These are phyloP conservation scores for Papiliotrema fonsecae DNA, from an alignment of 1,284 basidiomycete species.

Conservation along the genomic window DNA sequence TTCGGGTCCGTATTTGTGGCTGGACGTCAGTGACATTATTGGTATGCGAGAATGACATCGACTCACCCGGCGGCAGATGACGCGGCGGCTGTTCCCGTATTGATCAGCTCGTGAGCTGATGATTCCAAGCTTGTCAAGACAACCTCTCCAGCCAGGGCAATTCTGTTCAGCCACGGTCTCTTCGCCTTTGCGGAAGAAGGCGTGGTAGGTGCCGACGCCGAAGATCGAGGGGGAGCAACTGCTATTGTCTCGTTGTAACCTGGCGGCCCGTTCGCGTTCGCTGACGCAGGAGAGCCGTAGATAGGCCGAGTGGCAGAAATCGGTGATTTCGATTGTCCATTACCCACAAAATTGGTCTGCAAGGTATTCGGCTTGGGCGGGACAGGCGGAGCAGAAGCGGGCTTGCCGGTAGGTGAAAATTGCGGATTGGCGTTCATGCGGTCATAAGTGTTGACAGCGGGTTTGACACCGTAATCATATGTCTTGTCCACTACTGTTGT, in stretches of 20 bases:
- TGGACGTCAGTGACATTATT: constrained; percentile 7
- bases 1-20: constrained; percentile 58
- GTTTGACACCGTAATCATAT: constrained; percentile 21
- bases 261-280: not conserved
- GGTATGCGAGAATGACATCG: constrained; percentile 12
- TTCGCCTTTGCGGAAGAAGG: constrained; percentile 15
- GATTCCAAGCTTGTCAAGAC: constrained; percentile 67
- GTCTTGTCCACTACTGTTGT: constrained; percentile 28
- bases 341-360: not conserved
- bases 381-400: constrained; percentile 7
- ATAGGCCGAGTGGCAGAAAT: not conserved
- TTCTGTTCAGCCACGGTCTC: constrained; percentile 49
- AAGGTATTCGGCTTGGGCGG: constrained; percentile 8
- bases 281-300: not conserved
- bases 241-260: not conserved
- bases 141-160: constrained; percentile 65
- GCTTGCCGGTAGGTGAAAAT: not conserved
- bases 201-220: not conserved
- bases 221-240: not conserved
- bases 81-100: constrained; percentile 56
- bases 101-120: constrained; percentile 59
- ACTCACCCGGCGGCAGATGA: constrained; percentile 60
- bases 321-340: not conserved
- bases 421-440: not conserved
- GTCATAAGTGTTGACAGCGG: constrained; percentile 13